Evolutionary conservation across 192 early-diverging fungal species (phyloP).

Genomic region (Entomortierella parvispora): DNA sequence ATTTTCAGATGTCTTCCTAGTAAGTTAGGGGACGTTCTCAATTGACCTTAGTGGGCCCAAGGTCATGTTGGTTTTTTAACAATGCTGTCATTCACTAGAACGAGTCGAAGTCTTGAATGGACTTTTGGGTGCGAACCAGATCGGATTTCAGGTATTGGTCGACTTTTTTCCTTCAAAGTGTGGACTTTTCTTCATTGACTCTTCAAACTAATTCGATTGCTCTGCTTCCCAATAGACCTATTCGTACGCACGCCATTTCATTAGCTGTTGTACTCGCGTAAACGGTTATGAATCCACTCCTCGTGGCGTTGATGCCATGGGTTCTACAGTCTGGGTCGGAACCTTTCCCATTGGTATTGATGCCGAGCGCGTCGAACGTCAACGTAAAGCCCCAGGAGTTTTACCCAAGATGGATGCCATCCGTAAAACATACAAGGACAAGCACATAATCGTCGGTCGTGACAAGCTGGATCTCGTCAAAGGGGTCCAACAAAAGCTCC

Average conservation of each 20-base stretch:
- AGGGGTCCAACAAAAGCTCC: conserved; percentile 95
- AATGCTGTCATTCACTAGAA: conserved; percentile 37
- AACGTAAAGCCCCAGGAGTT: conserved; percentile 73
- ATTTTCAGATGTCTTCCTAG: conserved; percentile 92
- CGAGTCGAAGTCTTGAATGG: conserved; percentile 87
- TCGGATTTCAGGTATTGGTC: conserved; percentile 85
- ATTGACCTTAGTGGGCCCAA: conserved; percentile 1
- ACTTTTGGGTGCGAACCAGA: conserved; percentile 90
- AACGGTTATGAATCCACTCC: conserved; percentile 93
- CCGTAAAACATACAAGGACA: conserved; percentile 84
- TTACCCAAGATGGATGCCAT: conserved; percentile 82
- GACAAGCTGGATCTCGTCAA: conserved; percentile 96
- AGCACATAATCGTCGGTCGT: conserved; percentile 95
- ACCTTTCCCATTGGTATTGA: conserved; percentile 99
- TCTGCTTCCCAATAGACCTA: conserved; percentile 72
- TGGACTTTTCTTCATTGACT: not conserved
- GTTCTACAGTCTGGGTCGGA: conserved; percentile 79
- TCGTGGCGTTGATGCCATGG: conserved; percentile 88
- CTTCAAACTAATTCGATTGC: not conserved
- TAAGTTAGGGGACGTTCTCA: conserved; percentile 33
- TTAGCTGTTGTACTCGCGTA: conserved; percentile 92
- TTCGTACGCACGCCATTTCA: conserved; percentile 94
- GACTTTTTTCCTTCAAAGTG: not conserved
- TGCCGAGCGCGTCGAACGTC: conserved; percentile 71
- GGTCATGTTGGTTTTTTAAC: not conserved